phyloP scores from a whole-genome alignment of 208 protist genomes.

The Polymyxa betae region DNA sequence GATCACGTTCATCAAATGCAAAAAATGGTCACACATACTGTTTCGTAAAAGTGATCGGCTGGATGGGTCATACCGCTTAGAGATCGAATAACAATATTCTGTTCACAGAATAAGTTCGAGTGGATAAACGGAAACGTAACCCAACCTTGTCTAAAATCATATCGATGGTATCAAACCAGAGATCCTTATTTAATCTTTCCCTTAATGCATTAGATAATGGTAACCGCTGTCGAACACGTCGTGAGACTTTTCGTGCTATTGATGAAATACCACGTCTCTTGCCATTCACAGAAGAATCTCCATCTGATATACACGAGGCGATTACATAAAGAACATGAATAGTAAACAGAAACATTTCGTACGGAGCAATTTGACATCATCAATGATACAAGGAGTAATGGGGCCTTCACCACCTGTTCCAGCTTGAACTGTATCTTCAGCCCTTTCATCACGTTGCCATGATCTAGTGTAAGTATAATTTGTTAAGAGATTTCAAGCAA shows the following conservation, averaged over 20 bases:
- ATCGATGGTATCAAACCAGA: neutral
- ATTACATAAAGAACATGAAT: neutral
- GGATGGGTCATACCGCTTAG: neutral
- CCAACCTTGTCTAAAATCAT: neutral
- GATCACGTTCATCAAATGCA: no score
- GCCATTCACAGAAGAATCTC: neutral
- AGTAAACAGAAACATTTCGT: no score
- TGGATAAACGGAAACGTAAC: no score
- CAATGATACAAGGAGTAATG: no score
- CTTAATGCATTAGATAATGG: neutral
- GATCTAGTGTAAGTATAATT: no score
- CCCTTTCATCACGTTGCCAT: no score
- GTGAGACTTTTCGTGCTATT: neutral
- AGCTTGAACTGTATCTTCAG: no score
- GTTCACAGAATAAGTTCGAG: no score
- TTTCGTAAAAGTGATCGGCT: slow-evolving; percentile 26
- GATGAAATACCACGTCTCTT: neutral
- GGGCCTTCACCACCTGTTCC: no score
- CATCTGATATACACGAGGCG: neutral
- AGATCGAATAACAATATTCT: slow-evolving; percentile 26
- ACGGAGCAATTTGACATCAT: no score
- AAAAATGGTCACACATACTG: neutral
- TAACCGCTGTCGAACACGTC: neutral
- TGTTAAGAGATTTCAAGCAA: no score
- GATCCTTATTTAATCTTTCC: neutral